Evolutionary conservation across 768 basidiomycete genomes (phyloP).

Genomic region (Gyrodon lividus): DNA sequence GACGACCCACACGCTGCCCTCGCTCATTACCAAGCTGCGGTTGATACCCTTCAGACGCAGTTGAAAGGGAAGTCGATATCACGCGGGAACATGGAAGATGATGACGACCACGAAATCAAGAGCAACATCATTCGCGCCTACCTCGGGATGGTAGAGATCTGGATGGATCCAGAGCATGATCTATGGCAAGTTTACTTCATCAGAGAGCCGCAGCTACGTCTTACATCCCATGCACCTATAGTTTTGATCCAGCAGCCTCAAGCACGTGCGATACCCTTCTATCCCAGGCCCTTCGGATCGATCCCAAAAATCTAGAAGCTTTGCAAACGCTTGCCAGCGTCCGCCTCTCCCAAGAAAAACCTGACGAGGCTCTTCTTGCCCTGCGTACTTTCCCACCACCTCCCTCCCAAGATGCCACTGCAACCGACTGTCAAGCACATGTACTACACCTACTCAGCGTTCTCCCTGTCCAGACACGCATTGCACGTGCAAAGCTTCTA

Average conservation of each 20-base stretch:
- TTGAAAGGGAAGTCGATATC: constrained; percentile 72
- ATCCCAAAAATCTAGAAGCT: constrained; percentile 76
- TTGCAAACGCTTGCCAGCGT: constrained; percentile 82
- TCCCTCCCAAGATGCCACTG: constrained; percentile 1
- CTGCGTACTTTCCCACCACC: constrained; percentile 21
- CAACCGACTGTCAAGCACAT: constrained; percentile 29
- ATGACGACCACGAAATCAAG: constrained; percentile 49
- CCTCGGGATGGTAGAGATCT: constrained; percentile 89
- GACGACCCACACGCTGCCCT: constrained; percentile 74
- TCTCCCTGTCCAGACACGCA: constrained; percentile 64
- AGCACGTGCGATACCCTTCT: constrained; percentile 79
- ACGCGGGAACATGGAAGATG: constrained; percentile 33
- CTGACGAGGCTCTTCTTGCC: constrained; percentile 69
- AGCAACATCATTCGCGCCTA: constrained; percentile 75
- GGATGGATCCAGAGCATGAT: constrained; percentile 92
- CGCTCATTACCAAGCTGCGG: constrained; percentile 76
- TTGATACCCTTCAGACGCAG: constrained; percentile 64
- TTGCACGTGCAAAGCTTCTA: constrained; percentile 77
- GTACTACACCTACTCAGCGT: constrained; percentile 31
- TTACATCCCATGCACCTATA: constrained; percentile 28
- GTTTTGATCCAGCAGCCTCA: constrained; percentile 81
- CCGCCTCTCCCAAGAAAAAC: constrained; percentile 81
- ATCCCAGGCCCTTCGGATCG: constrained; percentile 65
- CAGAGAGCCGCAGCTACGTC: background rate
- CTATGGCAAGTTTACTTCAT: constrained; percentile 58